Conservation (phyloP, 768 basidiomycete species). For the Leccinellum rugosiceps region DNA sequence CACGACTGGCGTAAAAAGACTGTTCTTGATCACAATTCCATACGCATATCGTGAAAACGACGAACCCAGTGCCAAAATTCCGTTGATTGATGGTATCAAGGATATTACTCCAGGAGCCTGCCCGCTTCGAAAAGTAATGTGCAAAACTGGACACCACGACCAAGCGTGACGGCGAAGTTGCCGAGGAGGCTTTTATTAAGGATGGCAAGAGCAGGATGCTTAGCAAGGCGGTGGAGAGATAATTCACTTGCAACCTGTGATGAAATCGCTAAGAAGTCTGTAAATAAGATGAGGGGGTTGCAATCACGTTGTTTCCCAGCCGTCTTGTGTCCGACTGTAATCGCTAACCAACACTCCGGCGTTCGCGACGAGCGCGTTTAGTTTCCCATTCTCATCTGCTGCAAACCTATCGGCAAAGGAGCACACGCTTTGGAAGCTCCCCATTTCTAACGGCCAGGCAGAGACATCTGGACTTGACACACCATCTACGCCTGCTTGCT, state of each 20-base stretch:
- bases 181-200: slow-evolving; percentile 24
- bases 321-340: slow-evolving; percentile 39
- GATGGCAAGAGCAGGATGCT: slow-evolving; percentile 34
- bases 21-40: not conserved
- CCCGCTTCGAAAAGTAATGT: slow-evolving; percentile 17
- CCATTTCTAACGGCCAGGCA: slow-evolving; percentile 34
- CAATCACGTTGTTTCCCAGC: slow-evolving; percentile 45
- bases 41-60: not conserved
- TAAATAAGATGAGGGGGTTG: not conserved
- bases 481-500: slow-evolving; percentile 6
- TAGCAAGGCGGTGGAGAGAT: slow-evolving; percentile 32
- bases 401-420: slow-evolving; percentile 32
- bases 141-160: slow-evolving; percentile 32
- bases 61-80: slow-evolving; percentile 22
- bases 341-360: slow-evolving; percentile 19
- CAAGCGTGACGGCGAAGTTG: slow-evolving; percentile 24
- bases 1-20: not conserved
- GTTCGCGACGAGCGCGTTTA: slow-evolving; percentile 33
- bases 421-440: slow-evolving; percentile 30
- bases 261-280: not conserved
- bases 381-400: slow-evolving; percentile 1
- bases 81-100: slow-evolving; percentile 23
- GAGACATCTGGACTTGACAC: slow-evolving; percentile 12
- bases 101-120: slow-evolving; percentile 14
- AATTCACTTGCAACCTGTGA: slow-evolving; percentile 34